Evolutionary conservation across 495 filamentous ascomycete genomes (phyloP).

Genomic region (Aspergillus panamensis): DNA sequence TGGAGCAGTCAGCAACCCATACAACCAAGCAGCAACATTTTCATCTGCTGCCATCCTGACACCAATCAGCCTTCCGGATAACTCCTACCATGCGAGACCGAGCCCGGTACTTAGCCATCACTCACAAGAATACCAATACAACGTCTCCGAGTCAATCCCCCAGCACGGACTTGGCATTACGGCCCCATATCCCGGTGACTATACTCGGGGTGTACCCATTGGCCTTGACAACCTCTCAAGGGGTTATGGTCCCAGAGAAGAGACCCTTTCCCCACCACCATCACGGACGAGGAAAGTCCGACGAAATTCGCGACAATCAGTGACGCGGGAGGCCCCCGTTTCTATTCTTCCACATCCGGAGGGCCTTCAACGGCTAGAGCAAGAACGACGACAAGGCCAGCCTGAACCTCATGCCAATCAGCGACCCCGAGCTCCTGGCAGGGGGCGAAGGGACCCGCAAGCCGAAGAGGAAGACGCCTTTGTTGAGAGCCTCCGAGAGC

Average conservation of each 20-base stretch:
- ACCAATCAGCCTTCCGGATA: slow-evolving; percentile 42
- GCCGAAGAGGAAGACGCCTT: slow-evolving; percentile 66
- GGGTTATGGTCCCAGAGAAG: slow-evolving; percentile 26
- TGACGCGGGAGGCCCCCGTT: slow-evolving; percentile 30
- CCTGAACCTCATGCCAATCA: slow-evolving; percentile 28
- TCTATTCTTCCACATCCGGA: slow-evolving; percentile 42
- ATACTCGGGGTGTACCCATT: slow-evolving; percentile 27
- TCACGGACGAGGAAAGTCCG: slow-evolving; percentile 30
- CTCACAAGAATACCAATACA: slow-evolving; percentile 39
- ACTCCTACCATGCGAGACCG: slow-evolving; percentile 27
- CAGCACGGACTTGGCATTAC: slow-evolving; percentile 42
- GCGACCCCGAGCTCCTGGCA: slow-evolving; percentile 39
- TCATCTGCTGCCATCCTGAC: slow-evolving; percentile 31
- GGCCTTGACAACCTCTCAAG: slow-evolving; percentile 27
- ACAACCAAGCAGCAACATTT: slow-evolving; percentile 33
- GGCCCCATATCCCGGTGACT: slow-evolving; percentile 35
- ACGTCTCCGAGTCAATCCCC: slow-evolving; percentile 26
- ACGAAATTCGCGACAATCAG: slow-evolving; percentile 25
- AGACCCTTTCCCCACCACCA: slow-evolving; percentile 27
- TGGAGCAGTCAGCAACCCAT: slow-evolving; percentile 29
- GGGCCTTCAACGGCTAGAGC: slow-evolving; percentile 36
- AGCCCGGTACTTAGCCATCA: slow-evolving; percentile 42
- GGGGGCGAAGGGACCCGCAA: slow-evolving; percentile 43
- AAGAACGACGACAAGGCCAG: slow-evolving; percentile 31
- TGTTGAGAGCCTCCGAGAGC: slow-evolving; percentile 62